Evolutionary conservation across 768 basidiomycete species (phyloP), one percentile per base, ranked within the genome.

Genomic region (Pisolithus albus): DNA sequence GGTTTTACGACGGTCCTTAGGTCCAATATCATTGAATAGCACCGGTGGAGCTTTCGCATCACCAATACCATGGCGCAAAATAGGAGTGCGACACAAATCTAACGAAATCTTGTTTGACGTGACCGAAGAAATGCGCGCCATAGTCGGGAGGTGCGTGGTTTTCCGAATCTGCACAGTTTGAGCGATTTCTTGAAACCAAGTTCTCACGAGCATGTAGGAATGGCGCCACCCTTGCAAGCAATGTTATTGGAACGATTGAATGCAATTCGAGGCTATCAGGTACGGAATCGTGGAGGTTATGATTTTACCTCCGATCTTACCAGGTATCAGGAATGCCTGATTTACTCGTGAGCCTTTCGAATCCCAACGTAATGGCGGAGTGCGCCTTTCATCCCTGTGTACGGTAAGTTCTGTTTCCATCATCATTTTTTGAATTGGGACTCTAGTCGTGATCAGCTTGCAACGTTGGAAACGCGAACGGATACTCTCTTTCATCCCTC

Each of bases 101-200:
- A 95, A 96, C 61, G 94, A 98, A 67, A 84, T 96, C 16, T 89
- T 91, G 64, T 92, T 98, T 64, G 94, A 98, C 62, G 75, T 96
- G 53, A 75, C 80, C 0, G 95, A 98, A 66, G 81, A 86, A 47
- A 72, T 96, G 45, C 81, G 80, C 56, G 89, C 61, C 51, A 69
- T 67, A 44, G 59, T 59, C 49, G 64, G 65, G 39, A 56, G 69
- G 65, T 66, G 44, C 47, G 61, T 57, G 36, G 18, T 40, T 18
- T 37, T n/a, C 39, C 5, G 40, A 38, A 8, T 28, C 21, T 3
- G 32, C 7, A 10, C 16, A 39, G 49, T 15, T 8, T 26, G 21
- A n/a, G 2, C 30, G 21, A n/a, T 16, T 26, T 21, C 15, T 39
- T 3, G 30, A 32, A 32, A 32, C 30, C 9, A 10, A 32, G 9